Evolutionary conservation across 129 eudicot species (phyloP), one percentile per base, ranked within the genome.

Genomic region (Centaurea solstitialis): DNA sequence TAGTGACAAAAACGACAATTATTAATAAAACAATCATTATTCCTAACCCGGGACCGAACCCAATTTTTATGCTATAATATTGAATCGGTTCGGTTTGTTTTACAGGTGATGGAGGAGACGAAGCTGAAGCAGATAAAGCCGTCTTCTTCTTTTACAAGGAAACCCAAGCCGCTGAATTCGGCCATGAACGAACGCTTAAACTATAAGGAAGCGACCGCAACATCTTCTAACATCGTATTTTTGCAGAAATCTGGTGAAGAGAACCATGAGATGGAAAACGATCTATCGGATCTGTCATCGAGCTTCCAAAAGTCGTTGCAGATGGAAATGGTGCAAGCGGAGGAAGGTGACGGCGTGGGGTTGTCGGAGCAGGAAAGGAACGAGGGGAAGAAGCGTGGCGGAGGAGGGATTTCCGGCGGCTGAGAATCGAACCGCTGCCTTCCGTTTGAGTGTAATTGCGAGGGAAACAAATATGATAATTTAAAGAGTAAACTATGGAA

Each of bases 401-500:
- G 86, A 70, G 82, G 92, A 89, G 74, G 97, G 92, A 20, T 92
- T 92, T 57, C 94, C 97, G 6, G 84, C 94, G 0, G 84, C 87
- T 7, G 94, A 90, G 22, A 92, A 87, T 71, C 94, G 92, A 13
- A 92, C 90, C 69, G 90, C 89, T 17, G 87, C 92, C 66, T 92
- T 89, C 53, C 86, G 91, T 17, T 84, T 53, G 65, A 57, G 9
- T 57, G 65, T 57, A 57, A 57, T 57, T 18, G 8, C 4, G 24
- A 68, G 68, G 30, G 79, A 62, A 39, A 80, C 18, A 50, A 50
- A 15, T 50, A 50, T 50, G n/a, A 17, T 13, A 3, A 50, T 13
- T 13, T 50, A 50, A 50, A 50, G 62, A 15, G 21, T 12, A 13
- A 50, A 50, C 21, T 50, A 50, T 50, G 62, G 62, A 47, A 47